These are phyloP conservation scores for Trichophyton benhamiae DNA, from an alignment of 2,329 filamentous ascomycete genomes.

Conservation along the genomic window DNA sequence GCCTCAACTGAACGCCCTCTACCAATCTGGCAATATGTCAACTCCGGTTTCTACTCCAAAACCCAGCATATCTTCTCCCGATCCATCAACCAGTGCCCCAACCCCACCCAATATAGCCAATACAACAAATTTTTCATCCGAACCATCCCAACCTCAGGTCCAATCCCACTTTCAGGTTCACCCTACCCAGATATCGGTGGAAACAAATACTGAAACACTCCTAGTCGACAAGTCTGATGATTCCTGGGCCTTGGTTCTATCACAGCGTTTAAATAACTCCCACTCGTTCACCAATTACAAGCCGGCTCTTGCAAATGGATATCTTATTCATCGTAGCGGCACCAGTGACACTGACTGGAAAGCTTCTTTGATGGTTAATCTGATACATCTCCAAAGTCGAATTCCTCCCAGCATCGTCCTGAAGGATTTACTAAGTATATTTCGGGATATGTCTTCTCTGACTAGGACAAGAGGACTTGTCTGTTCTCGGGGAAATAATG, in stretches of 20 bases:
- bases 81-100: constrained; percentile 30
- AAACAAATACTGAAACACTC: constrained; percentile 44
- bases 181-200: constrained; percentile 28
- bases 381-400: constrained; percentile 25
- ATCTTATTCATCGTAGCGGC: constrained; percentile 36
- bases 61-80: constrained; percentile 29
- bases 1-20: constrained; percentile 24
- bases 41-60: constrained; percentile 31
- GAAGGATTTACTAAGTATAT: constrained; percentile 33
- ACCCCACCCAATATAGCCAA: constrained; percentile 22
- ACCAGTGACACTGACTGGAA: constrained; percentile 31
- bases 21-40: constrained; percentile 15
- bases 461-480: constrained; percentile 32
- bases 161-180: constrained; percentile 14
- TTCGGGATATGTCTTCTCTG: constrained; percentile 34
- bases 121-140: constrained; percentile 14
- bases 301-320: constrained; percentile 35
- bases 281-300: constrained; percentile 28
- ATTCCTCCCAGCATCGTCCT: constrained; percentile 25
- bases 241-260: constrained; percentile 46
- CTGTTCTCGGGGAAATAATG: constrained; percentile 26
- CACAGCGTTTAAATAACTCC: constrained; percentile 35
- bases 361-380: constrained; percentile 30
- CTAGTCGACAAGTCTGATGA: constrained; percentile 47
- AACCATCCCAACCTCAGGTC: constrained; percentile 5